phyloP scores from a whole-genome alignment of 1,284 basidiomycete genomes.

The Thecaphora thlaspeos region DNA sequence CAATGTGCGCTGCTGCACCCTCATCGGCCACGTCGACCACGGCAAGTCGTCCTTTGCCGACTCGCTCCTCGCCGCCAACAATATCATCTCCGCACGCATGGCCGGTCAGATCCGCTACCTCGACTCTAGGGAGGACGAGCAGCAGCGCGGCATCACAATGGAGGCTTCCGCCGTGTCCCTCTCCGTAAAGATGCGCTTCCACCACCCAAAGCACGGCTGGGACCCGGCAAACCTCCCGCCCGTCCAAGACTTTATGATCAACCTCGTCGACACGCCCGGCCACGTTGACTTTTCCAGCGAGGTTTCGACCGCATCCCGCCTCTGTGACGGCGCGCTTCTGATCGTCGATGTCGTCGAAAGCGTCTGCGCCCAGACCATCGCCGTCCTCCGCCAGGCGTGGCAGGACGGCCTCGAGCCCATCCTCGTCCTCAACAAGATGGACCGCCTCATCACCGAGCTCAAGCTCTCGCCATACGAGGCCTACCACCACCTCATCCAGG shows the following conservation, averaged over 20 bases:
- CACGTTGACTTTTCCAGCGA: conserved; percentile 98
- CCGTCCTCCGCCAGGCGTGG: conserved; percentile 94
- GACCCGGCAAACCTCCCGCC: conserved; percentile 41
- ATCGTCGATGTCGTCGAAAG: conserved; percentile 98
- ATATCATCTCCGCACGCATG: conserved; percentile 91
- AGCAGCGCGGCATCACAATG: conserved; percentile 98
- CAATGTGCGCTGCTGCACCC: conserved; percentile 55
- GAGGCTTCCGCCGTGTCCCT: conserved; percentile 79
- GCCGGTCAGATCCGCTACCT: conserved; percentile 95
- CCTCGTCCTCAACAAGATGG: conserved; percentile 95
- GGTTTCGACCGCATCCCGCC: conserved; percentile 86
- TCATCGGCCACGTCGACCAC: conserved; percentile 57
- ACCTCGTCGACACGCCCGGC: conserved; percentile 97
- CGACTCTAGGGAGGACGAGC: conserved; percentile 94
- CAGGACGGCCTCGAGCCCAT: conserved; percentile 83
- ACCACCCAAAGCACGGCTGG: conserved; percentile 29
- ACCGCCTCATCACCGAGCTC: conserved; percentile 90
- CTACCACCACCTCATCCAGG: conserved; percentile 85
- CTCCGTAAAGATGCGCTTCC: conserved; percentile 51
- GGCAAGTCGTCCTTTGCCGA: conserved; percentile 75
- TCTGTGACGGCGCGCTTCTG: conserved; percentile 93
- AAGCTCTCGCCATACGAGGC: conserved; percentile 88
- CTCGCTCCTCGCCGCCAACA: conserved; percentile 90
- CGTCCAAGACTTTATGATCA: conserved; percentile 71
- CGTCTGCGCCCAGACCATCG: conserved; percentile 94